phyloP scores from a whole-genome alignment of 345 rosid species.

The Heritiera littoralis region DNA sequence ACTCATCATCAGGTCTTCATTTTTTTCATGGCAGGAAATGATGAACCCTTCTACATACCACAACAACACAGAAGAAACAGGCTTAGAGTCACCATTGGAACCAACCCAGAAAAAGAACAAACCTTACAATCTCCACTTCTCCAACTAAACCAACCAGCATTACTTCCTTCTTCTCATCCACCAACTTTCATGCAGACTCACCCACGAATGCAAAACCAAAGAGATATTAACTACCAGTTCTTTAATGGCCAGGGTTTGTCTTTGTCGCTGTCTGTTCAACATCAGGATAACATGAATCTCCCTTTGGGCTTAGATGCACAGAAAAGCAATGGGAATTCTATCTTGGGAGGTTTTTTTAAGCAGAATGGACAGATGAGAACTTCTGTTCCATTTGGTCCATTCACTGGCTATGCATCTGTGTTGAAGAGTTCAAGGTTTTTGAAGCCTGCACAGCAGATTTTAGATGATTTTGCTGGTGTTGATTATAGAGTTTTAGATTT shows the following conservation, averaged over 20 bases:
- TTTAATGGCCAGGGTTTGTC: conserved; percentile 21
- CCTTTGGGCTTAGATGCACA: conserved; percentile 3
- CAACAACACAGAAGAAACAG: conserved; percentile 44
- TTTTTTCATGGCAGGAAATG: conserved; percentile 29
- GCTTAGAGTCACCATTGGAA: conserved; percentile 27
- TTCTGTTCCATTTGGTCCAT: conserved; percentile 65
- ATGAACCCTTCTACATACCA: conserved; percentile 31
- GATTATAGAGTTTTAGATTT: conserved; percentile 14
- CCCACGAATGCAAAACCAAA: not conserved
- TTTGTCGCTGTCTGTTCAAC: conserved; percentile 27
- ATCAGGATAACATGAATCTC: not conserved
- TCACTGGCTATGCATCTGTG: conserved; percentile 80
- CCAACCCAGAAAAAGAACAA: conserved; percentile 21
- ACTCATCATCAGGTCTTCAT: not conserved
- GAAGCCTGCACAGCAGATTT: conserved; percentile 78
- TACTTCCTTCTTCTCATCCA: not conserved
- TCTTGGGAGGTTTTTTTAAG: conserved; percentile 24
- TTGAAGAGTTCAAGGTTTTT: conserved; percentile 79
- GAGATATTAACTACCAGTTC: not conserved
- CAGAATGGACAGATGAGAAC: conserved; percentile 27
- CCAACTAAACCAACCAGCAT: not conserved
- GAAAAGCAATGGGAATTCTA: not conserved
- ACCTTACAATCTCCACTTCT: conserved; percentile 1
- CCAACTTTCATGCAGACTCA: not conserved
- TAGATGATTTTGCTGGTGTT: conserved; percentile 58